phyloP scores from a whole-genome alignment of 1,284 basidiomycete genomes.

The Rhodotorula sp. region DNA sequence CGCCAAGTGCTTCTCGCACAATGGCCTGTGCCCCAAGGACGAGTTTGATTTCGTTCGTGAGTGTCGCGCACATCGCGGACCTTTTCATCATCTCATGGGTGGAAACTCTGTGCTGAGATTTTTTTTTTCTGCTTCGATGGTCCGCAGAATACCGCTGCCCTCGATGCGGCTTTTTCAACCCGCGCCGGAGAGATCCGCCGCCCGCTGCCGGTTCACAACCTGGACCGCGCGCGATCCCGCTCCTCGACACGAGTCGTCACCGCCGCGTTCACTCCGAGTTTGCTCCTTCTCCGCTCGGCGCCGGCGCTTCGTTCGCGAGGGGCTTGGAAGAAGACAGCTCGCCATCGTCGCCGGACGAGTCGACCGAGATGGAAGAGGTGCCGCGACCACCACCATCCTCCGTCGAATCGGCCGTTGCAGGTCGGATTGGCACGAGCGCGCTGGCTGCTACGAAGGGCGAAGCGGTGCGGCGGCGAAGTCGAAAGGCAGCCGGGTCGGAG shows the following conservation, averaged over 20 bases:
- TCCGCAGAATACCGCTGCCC: conserved; percentile 72
- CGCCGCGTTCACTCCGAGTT: conserved; percentile 30
- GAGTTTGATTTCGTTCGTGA: conserved; percentile 86
- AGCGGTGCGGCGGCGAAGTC: background rate
- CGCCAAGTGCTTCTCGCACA: conserved; percentile 86
- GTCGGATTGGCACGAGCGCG: background rate
- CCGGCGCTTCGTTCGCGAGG: background rate
- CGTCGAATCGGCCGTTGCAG: background rate
- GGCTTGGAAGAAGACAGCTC: background rate
- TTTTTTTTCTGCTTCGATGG: background rate
- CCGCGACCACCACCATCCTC: background rate
- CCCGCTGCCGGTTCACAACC: background rate
- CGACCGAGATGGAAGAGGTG: background rate
- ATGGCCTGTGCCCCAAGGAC: conserved; percentile 85
- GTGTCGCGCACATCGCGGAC: conserved; percentile 55
- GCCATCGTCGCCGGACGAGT: background rate
- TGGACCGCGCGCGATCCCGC: background rate
- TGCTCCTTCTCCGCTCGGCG: conserved; percentile 14
- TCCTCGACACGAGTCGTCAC: background rate
- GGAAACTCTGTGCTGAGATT: background rate
- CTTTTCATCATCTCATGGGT: too few species aligned
- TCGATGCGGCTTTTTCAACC: conserved; percentile 72
- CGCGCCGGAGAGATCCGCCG: conserved; percentile 53
- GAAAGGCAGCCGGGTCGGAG: background rate
- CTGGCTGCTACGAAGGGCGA: background rate